These are phyloP conservation scores for Phytopythium helicoides DNA, from an alignment of 352 stramenopile species.

Conservation along the genomic window DNA sequence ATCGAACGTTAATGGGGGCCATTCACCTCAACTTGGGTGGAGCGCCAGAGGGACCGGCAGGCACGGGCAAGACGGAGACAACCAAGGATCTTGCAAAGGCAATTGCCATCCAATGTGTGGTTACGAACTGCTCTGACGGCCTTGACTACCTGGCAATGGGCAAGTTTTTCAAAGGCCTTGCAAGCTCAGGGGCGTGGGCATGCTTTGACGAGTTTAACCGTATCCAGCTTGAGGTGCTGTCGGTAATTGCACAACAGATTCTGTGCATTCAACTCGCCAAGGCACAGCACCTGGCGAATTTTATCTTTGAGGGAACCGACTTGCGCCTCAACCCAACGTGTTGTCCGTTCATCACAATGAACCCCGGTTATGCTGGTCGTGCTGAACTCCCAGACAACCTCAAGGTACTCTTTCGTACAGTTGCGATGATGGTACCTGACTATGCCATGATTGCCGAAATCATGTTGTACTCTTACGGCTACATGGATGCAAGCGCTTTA, in stretches of 20 bases:
- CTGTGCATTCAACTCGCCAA: slow-evolving; percentile 90
- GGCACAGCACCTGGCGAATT: slow-evolving; percentile 69
- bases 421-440: slow-evolving; percentile 94
- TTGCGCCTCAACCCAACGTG: slow-evolving; percentile 88
- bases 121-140: slow-evolving; percentile 90
- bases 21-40: slow-evolving; percentile 91
- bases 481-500: slow-evolving; percentile 86
- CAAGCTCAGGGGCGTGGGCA: slow-evolving; percentile 87
- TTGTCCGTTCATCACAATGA: slow-evolving; percentile 94
- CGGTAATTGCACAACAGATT: slow-evolving; percentile 92
- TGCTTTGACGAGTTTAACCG: slow-evolving; percentile 95
- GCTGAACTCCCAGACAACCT: slow-evolving; percentile 92
- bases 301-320: slow-evolving; percentile 90
- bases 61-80: slow-evolving; percentile 92
- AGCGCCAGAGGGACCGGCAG: slow-evolving; percentile 86
- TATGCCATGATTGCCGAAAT: slow-evolving; percentile 95
- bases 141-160: slow-evolving; percentile 92
- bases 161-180: slow-evolving; percentile 94
- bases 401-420: slow-evolving; percentile 91
- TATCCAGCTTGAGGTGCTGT: slow-evolving; percentile 92
- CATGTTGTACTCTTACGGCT: slow-evolving; percentile 93
- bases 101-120: slow-evolving; percentile 92
- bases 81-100: slow-evolving; percentile 92
- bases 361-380: slow-evolving; percentile 87
- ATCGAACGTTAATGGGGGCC: slow-evolving; percentile 89